Conservation (phyloP, 257 asterid genomes). For the Asclepias syriaca region DNA sequence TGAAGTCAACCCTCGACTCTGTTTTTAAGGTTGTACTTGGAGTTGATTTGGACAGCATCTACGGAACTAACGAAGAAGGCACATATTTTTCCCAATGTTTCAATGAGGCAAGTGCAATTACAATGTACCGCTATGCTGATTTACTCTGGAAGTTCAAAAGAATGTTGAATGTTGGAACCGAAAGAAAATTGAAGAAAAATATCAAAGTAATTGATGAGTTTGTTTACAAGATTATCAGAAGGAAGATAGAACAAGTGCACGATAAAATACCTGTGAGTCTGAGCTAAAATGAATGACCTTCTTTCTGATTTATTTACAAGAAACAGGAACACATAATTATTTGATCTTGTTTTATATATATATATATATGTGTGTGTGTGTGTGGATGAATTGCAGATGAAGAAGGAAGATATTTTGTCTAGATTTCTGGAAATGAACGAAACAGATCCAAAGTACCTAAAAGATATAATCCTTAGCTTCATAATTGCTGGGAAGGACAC, state of each 20-base stretch:
- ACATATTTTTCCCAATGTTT: conserved; percentile 43
- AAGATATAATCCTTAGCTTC: conserved; percentile 64
- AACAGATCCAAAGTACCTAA: conserved; percentile 55
- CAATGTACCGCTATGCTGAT: conserved; percentile 45
- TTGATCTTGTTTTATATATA: too few species aligned
- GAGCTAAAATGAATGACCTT: neutral
- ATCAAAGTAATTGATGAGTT: conserved; percentile 43
- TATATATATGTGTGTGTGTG: too few species aligned
- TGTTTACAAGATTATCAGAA: conserved; percentile 43
- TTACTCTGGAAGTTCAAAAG: conserved; percentile 52
- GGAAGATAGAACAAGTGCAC: conserved; percentile 40
- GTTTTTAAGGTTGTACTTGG: conserved; percentile 63
- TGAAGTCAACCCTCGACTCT: conserved; percentile 64
- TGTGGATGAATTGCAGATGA: conserved; percentile 23
- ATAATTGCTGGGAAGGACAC: conserved; percentile 77
- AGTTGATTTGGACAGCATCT: conserved; percentile 51
- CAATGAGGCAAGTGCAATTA: conserved; percentile 58
- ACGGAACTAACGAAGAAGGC: conserved; percentile 41
- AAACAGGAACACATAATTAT: neutral
- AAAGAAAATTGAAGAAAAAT: conserved; percentile 46
- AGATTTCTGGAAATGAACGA: conserved; percentile 52
- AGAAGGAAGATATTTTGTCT: conserved; percentile 51
- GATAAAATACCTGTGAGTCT: conserved; percentile 15
- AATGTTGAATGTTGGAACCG: conserved; percentile 52
- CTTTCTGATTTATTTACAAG: neutral